Conservation (phyloP, 192 early-diverging fungal genomes). For the Podila minutissima region DNA sequence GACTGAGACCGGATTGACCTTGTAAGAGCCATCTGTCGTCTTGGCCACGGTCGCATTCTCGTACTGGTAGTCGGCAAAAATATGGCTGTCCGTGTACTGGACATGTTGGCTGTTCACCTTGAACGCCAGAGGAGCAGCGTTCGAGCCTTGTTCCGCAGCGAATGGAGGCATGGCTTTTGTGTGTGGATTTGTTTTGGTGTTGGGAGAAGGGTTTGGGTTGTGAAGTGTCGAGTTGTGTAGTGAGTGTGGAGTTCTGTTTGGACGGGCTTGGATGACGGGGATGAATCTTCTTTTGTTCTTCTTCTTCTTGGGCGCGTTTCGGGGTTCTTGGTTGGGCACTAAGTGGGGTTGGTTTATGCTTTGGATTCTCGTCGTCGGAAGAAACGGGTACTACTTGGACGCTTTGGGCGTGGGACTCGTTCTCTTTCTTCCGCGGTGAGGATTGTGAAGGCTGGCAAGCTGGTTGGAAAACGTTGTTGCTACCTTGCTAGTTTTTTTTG, state of each 20-base stretch:
- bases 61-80: constrained; percentile 90
- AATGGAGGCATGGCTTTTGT: constrained; percentile 44
- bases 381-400: constrained; percentile 49
- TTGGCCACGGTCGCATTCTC: constrained; percentile 85
- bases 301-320: too few species aligned
- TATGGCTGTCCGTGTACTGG: constrained; percentile 80
- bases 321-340: too few species aligned
- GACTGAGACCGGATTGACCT: constrained; percentile 86
- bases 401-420: constrained; percentile 76
- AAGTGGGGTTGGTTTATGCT: background rate
- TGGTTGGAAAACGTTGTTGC: constrained; percentile 76
- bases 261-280: too few species aligned
- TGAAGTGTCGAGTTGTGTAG: too few species aligned
- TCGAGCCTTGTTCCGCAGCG: constrained; percentile 48
- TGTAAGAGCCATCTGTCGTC: constrained; percentile 71
- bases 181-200: too few species aligned
- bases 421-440: constrained; percentile 78
- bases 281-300: too few species aligned
- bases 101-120: constrained; percentile 92
- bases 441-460: constrained; percentile 83
- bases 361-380: constrained; percentile 37
- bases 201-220: too few species aligned
- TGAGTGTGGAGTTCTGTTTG: too few species aligned
- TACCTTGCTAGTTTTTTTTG: constrained; percentile 46
- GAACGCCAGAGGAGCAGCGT: constrained; percentile 69